A percentile compares a stretch with the other conserved stretches of the same genome.
phyloP scores from a whole-genome alignment of 768 basidiomycete genomes.

The Myochromella boudieri region DNA sequence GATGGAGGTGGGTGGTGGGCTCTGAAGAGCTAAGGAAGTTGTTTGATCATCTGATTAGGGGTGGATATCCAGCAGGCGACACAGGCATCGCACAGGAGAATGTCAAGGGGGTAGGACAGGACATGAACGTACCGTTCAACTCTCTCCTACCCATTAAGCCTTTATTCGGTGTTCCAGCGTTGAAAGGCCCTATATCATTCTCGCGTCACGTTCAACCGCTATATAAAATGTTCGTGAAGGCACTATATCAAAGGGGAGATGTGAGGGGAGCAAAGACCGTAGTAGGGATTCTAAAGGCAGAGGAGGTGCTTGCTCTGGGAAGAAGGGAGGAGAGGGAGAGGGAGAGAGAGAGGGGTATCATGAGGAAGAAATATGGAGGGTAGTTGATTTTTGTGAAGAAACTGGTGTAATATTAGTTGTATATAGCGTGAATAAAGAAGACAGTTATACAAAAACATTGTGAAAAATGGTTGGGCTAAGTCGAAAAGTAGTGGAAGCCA shows the following conservation, averaged over 20 bases:
- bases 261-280: slow-evolving; percentile 49
- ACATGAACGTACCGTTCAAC: slow-evolving; percentile 43
- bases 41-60: slow-evolving; percentile 63
- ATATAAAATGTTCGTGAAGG: slow-evolving; percentile 72
- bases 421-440: no score
- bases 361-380: slow-evolving; percentile 24
- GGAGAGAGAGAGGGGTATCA: slow-evolving; percentile 30
- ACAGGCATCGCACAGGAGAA: slow-evolving; percentile 29
- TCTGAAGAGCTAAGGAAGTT: slow-evolving; percentile 44
- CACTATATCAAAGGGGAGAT: slow-evolving; percentile 58
- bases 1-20: slow-evolving; percentile 47
- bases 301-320: slow-evolving; percentile 27
- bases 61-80: slow-evolving; percentile 67
- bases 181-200: slow-evolving; percentile 49
- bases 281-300: slow-evolving; percentile 54
- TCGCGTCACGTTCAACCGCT: slow-evolving; percentile 63
- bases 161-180: slow-evolving; percentile 31
- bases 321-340: slow-evolving; percentile 31
- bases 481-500: no score
- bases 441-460: no score
- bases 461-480: no score
- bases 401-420: no score
- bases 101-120: neutral
- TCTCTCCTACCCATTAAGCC: slow-evolving; percentile 33
- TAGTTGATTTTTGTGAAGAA: no score